phyloP scores from a whole-genome alignment of 192 early-diverging fungal genomes.

The Coemansia brasiliensis region DNA sequence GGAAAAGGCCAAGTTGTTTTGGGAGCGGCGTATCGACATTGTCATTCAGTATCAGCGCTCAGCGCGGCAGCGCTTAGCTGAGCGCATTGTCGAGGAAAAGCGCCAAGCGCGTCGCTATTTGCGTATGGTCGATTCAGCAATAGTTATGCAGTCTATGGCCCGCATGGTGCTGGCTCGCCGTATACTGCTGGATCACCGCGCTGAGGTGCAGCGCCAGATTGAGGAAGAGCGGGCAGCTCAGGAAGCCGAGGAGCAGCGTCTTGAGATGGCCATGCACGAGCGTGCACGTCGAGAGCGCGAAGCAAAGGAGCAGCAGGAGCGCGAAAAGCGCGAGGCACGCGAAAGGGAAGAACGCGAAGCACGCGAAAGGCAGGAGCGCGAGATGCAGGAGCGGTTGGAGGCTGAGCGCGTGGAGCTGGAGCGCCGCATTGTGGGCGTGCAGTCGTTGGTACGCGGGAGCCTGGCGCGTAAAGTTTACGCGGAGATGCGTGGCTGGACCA shows the following conservation, averaged over 20 bases:
- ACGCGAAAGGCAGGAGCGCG: conserved; percentile 19
- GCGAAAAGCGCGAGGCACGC: conserved; percentile 1
- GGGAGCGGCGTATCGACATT: conserved; percentile 53
- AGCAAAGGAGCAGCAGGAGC: conserved; percentile 14
- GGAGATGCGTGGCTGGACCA: conserved; percentile 57
- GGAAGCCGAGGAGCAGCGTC: conserved; percentile 15
- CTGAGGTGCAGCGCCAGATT: conserved; percentile 7
- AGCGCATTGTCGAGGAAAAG: conserved; percentile 56
- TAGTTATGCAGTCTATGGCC: conserved; percentile 57
- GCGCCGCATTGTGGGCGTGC: conserved; percentile 53
- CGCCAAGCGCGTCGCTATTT: conserved; percentile 56
- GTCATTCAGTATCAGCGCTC: conserved; percentile 55
- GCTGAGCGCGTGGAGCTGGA: conserved; percentile 43
- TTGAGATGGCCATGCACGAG: conserved; percentile 6
- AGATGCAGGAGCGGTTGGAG: conserved; percentile 38
- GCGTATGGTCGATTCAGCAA: conserved; percentile 56
- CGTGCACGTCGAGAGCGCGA: conserved; percentile 22
- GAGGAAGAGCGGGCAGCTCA: conserved; percentile 7
- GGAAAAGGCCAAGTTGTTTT: conserved; percentile 54
- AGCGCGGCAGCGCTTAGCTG: conserved; percentile 48
- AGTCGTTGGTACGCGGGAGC: conserved; percentile 61
- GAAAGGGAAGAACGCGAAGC: background rate
- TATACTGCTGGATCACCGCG: conserved; percentile 19
- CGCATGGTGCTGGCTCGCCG: conserved; percentile 60
- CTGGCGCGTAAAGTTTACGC: conserved; percentile 57